Conservation (phyloP, 495 filamentous ascomycete species). For the Hapsidospora chrysogenum region DNA sequence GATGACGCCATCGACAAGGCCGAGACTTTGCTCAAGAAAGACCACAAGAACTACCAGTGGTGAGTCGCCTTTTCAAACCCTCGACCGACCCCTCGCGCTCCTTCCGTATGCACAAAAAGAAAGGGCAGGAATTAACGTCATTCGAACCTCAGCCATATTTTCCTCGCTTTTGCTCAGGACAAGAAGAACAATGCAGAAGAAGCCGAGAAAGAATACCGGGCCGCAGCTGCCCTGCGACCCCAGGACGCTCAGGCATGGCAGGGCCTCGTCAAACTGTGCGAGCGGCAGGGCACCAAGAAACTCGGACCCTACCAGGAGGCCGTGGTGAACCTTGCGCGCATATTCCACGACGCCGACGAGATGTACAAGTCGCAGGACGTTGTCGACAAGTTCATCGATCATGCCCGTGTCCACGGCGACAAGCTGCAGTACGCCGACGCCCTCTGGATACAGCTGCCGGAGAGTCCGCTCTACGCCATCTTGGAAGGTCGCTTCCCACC, state of each 20-base stretch:
- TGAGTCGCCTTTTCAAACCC: constrained; percentile 19
- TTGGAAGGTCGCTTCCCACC: constrained; percentile 76
- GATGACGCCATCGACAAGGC: constrained; percentile 52
- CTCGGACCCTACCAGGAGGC: constrained; percentile 60
- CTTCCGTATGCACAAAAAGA: constrained; percentile 3
- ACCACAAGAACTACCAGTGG: constrained; percentile 72
- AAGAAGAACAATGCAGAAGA: constrained; percentile 52
- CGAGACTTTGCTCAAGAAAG: constrained; percentile 46
- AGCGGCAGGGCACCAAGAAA: constrained; percentile 50
- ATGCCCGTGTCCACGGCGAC: constrained; percentile 53
- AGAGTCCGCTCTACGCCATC: constrained; percentile 55
- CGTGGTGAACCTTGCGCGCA: constrained; percentile 51
- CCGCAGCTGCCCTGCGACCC: constrained; percentile 42
- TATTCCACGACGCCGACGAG: constrained; percentile 52
- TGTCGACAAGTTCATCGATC: constrained; percentile 61
- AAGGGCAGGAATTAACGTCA: neutral
- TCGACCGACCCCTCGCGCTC: neutral
- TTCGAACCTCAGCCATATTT: constrained; percentile 49
- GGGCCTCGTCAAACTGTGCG: constrained; percentile 74
- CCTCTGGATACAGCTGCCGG: constrained; percentile 59
- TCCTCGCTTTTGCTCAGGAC: constrained; percentile 65
- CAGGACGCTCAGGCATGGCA: constrained; percentile 62
- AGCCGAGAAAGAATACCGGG: constrained; percentile 57
- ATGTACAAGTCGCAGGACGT: constrained; percentile 56
- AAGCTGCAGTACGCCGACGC: constrained; percentile 54